These are phyloP conservation scores for Quercus rubra DNA, from an alignment of 306 rosid genomes.

Conservation along the genomic window DNA sequence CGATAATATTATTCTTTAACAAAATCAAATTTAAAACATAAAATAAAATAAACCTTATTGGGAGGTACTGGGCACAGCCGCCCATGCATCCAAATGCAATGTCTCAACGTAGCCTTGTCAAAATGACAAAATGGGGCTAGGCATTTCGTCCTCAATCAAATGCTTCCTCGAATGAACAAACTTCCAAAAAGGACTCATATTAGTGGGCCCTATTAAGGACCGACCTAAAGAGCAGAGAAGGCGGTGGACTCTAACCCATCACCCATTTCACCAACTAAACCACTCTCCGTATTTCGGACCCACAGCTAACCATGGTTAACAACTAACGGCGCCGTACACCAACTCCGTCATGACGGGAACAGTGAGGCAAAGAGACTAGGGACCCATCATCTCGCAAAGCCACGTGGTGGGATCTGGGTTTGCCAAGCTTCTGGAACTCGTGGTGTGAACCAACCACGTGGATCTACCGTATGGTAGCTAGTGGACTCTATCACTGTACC, in stretches of 20 bases:
- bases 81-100: too few species aligned
- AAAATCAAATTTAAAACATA: too few species aligned
- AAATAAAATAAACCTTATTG: too few species aligned
- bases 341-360: constrained; percentile 24
- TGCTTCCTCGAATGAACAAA: too few species aligned
- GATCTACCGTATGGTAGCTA: not conserved
- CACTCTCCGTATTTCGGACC: not conserved
- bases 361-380: not conserved
- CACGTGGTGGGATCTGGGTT: constrained; percentile 37
- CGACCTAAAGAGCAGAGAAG: not conserved
- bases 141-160: too few species aligned
- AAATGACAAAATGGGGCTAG: too few species aligned
- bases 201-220: not conserved
- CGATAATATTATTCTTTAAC: too few species aligned
- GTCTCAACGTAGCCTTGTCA: too few species aligned
- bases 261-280: not conserved
- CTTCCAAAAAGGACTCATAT: too few species aligned
- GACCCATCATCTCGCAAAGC: not conserved
- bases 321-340: not conserved
- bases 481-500: not conserved
- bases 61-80: too few species aligned
- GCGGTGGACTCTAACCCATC: constrained; percentile 8
- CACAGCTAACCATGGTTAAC: constrained; percentile 28
- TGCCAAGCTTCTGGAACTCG: constrained; percentile 29
- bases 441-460: constrained; percentile 37